Conservation (phyloP, 176 grass and related monocot species). For the Eragrostis nindensis region DNA sequence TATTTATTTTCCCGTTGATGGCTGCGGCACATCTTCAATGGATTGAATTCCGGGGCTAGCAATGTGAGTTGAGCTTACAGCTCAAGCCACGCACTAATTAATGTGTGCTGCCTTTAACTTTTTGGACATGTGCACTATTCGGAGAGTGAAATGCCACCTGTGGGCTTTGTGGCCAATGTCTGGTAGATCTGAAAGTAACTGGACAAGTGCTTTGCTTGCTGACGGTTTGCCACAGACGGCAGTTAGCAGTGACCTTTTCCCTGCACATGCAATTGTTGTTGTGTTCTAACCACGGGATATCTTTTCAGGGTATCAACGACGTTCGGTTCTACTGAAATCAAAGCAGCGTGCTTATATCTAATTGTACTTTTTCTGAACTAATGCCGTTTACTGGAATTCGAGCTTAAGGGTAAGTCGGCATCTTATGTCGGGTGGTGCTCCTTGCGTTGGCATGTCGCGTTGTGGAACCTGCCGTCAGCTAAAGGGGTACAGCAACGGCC, state of each 20-base stretch:
- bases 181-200: slow-evolving; percentile 46
- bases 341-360: background rate
- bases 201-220: slow-evolving; percentile 34
- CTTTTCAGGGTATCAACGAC: background rate
- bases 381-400: background rate
- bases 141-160: slow-evolving; percentile 47
- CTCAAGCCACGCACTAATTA: slow-evolving; percentile 43
- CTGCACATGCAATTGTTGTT: background rate
- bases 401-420: background rate
- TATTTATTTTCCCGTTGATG: slow-evolving; percentile 45
- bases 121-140: slow-evolving; percentile 39
- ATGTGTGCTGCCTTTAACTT: slow-evolving; percentile 42
- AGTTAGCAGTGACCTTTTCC: background rate
- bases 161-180: slow-evolving; percentile 9
- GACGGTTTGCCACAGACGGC: background rate
- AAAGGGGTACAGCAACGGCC: slow-evolving; percentile 16
- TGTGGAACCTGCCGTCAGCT: slow-evolving; percentile 1
- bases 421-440: background rate
- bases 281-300: background rate
- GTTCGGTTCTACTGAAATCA: background rate
- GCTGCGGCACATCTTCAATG: slow-evolving; percentile 55
- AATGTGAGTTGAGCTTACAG: slow-evolving; percentile 35
- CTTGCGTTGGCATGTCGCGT: slow-evolving; percentile 11
- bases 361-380: background rate
- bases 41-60: slow-evolving; percentile 24